Base-by-base conservation (phyloP, 805 yeast genomes). In the Cyberlindnera galapagoensis region DNA sequence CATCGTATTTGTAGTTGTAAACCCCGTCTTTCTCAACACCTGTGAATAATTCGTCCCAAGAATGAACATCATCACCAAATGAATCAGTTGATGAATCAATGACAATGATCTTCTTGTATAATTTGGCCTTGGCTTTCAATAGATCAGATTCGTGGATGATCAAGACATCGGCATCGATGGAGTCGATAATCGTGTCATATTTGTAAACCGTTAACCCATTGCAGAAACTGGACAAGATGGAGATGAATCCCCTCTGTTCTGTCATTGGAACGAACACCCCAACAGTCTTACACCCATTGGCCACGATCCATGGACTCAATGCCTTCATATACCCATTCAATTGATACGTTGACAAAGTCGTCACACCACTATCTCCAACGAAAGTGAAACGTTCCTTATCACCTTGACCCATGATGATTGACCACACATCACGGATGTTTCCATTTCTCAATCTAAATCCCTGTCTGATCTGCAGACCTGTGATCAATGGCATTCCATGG, bases 391-490 rank as follows among this genome's bases (percentile, higher is more conserved):
- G 41, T 21, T 33, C 49, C 9, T 29, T 37, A 24, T 36, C 41
- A 21, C 52, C 42, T 13, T 52, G 49, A 21, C 52, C 50, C 54
- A 60, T 49, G 9, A 70, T 66, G 10, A 76, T 57, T 33, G 65
- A 71, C 88, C 92, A 84, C 4, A 84, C 51, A 59, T 85, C 95
- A 40, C 71, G 68, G 36, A 85, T 52, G 43, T 74, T 77, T 4
- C 95, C 95, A 52, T 82, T 80, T 44, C 95, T 64, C 15, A 80
- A 51, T 41, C 70, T 71, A 52, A 79, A 81, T 21, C 73, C 76
- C 17, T 70, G 64, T 26, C 84, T 67, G 16, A 87, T 69, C 28
- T 74, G 73, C 34, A 83, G 57, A 0, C 94, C 94, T 3, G 82
- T 69, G 15, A 79, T 65, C 35, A 87, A 62, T 1, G 83, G 80